These are phyloP conservation scores for Cyclotella baltica DNA, from an alignment of 108 stramenopile genomes.

Conservation along the genomic window DNA sequence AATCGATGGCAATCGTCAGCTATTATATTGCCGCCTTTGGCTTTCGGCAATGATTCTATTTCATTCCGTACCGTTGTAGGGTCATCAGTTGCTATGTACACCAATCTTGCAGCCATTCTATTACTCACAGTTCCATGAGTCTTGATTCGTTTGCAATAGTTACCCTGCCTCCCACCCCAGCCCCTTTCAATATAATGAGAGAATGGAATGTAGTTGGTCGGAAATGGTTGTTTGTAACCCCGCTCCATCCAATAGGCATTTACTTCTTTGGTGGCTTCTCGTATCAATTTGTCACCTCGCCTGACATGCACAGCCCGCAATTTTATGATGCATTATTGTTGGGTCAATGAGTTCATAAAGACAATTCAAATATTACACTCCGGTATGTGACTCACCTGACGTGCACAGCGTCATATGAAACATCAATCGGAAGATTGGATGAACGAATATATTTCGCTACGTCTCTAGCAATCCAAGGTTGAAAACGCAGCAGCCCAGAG, in stretches of 20 bases:
- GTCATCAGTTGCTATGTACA: too few relatives aligned
- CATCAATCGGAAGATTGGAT: constrained; percentile 24
- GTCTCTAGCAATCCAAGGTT: constrained; percentile 51
- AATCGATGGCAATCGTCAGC: constrained; percentile 67
- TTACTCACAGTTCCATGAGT: constrained; percentile 7
- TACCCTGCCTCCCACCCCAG: background rate
- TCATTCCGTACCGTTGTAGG: constrained; percentile 21
- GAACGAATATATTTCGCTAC: constrained; percentile 32
- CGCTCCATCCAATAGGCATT: constrained; percentile 12
- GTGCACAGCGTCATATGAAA: constrained; percentile 40
- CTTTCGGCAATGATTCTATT: constrained; percentile 68
- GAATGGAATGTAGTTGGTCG: constrained; percentile 41
- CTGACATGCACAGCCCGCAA: constrained; percentile 45
- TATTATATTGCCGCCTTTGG: constrained; percentile 42
- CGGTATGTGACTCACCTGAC: too few relatives aligned
- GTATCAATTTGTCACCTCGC: constrained; percentile 35
- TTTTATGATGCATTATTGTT: too few relatives aligned
- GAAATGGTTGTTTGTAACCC: constrained; percentile 21
- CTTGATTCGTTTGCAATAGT: constrained; percentile 4
- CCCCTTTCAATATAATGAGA: constrained; percentile 30
- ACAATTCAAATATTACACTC: too few relatives aligned
- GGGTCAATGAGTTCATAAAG: too few relatives aligned
- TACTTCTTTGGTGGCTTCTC: constrained; percentile 13
- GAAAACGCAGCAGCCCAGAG: constrained; percentile 38
- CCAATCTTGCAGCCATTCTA: constrained; percentile 2